These are phyloP conservation scores for Penicillium macrosclerotiorum DNA, from an alignment of 495 filamentous ascomycete species.

Conservation along the genomic window DNA sequence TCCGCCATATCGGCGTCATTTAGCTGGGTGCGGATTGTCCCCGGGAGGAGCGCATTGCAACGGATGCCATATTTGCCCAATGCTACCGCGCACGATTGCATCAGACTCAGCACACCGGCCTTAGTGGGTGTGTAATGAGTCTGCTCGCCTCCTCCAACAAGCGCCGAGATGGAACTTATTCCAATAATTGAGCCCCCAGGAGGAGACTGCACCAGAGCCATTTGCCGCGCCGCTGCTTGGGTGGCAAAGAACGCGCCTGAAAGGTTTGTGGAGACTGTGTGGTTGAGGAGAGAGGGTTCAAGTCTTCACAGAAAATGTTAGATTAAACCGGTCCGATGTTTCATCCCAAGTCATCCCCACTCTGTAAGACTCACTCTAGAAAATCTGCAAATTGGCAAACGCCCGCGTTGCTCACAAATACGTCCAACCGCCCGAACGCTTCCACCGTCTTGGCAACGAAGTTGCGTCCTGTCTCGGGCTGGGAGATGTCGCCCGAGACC, in stretches of 20 bases:
- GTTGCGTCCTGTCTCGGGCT: slow-evolving; percentile 50
- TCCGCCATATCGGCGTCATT: slow-evolving; percentile 69
- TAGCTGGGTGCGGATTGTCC: slow-evolving; percentile 39
- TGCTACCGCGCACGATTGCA: slow-evolving; percentile 36
- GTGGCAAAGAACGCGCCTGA: slow-evolving; percentile 74
- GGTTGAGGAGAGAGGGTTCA: slow-evolving; percentile 35
- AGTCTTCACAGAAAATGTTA: slow-evolving; percentile 19
- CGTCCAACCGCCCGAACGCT: slow-evolving; percentile 59
- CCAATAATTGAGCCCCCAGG: slow-evolving; percentile 48
- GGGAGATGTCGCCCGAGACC: slow-evolving; percentile 58
- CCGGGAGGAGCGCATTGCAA: slow-evolving; percentile 30
- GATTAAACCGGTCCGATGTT: background rate
- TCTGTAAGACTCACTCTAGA: slow-evolving; percentile 47
- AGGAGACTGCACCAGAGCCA: slow-evolving; percentile 26
- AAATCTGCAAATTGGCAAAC: slow-evolving; percentile 80
- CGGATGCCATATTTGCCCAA: slow-evolving; percentile 29
- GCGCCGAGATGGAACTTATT: slow-evolving; percentile 43
- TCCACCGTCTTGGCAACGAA: slow-evolving; percentile 54
- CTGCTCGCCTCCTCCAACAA: slow-evolving; percentile 28
- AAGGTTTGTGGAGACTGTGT: slow-evolving; percentile 49
- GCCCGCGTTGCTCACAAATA: slow-evolving; percentile 81
- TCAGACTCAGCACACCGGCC: slow-evolving; percentile 48
- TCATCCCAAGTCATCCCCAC: background rate
- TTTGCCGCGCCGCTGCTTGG: slow-evolving; percentile 39
- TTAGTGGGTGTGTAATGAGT: slow-evolving; percentile 48